These are phyloP conservation scores for Tubosaeta brunneosetosa DNA, from an alignment of 768 basidiomycete genomes.

Conservation along the genomic window DNA sequence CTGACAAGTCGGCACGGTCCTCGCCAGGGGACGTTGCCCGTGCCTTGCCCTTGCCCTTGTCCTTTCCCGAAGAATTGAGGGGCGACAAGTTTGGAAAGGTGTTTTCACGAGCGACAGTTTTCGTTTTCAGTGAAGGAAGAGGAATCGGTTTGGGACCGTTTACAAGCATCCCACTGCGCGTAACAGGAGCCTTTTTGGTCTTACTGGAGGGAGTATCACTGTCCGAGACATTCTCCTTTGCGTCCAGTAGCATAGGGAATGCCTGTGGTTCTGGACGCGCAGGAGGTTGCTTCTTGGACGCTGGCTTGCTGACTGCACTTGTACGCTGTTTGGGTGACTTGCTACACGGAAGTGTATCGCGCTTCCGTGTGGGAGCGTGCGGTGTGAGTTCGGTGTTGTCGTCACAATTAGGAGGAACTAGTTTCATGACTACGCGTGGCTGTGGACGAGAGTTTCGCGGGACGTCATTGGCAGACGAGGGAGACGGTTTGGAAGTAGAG, in stretches of 20 bases:
- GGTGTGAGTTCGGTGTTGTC: constrained; percentile 19
- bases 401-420: neutral
- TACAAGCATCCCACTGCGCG: constrained; percentile 5
- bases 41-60: constrained; percentile 17
- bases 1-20: neutral
- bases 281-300: constrained; percentile 13
- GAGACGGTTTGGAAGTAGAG: constrained; percentile 3
- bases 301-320: neutral
- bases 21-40: constrained; percentile 1
- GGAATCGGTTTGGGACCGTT: constrained; percentile 6
- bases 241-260: constrained; percentile 21
- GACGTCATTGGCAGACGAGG: neutral
- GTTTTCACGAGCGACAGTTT: constrained; percentile 2
- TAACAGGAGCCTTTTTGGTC: constrained; percentile 7
- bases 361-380: constrained; percentile 3
- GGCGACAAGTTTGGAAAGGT: constrained; percentile 27
- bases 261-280: constrained; percentile 14
- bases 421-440: constrained; percentile 8
- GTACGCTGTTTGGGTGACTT: constrained; percentile 6
- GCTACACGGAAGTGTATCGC: neutral
- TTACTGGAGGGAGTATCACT: constrained; percentile 5
- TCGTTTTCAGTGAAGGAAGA: constrained; percentile 20
- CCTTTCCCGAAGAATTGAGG: constrained; percentile 2
- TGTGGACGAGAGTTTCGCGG: constrained; percentile 10
- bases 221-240: constrained; percentile 22